A percentile compares a stretch with the other conserved stretches of the same genome.
Conservation (phyloP, 2,329 filamentous ascomycete species). For the Incumbomyces delicatus region DNA sequence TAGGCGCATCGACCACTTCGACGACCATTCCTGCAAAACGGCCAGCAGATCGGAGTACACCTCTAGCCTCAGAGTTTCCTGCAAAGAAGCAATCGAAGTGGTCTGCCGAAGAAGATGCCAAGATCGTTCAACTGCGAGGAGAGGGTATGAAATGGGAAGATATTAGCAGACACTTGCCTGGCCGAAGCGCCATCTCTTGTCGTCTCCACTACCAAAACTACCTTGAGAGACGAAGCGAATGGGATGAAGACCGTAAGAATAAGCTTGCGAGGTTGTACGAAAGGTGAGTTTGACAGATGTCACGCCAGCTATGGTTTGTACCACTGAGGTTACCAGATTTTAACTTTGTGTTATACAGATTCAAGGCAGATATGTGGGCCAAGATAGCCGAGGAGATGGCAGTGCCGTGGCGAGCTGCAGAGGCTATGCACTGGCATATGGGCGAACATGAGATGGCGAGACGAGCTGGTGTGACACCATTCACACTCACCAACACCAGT, state of each 20-base stretch:
- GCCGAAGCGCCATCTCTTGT: constrained; percentile 87
- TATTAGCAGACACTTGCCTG: constrained; percentile 82
- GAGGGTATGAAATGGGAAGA: constrained; percentile 98
- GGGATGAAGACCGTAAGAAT: constrained; percentile 97
- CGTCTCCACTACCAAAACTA: constrained; percentile 96
- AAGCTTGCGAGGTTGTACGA: constrained; percentile 91
- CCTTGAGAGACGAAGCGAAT: constrained; percentile 81
- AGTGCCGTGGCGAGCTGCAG: constrained; percentile 87
- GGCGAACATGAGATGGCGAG: constrained; percentile 90
- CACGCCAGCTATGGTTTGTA: constrained; percentile 12
- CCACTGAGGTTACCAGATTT: neutral
- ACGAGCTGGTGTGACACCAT: constrained; percentile 79
- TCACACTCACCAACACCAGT: constrained; percentile 52
- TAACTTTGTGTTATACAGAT: constrained; percentile 46
- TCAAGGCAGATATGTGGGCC: constrained; percentile 97
- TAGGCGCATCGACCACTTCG: constrained; percentile 3
- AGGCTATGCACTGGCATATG: constrained; percentile 97
- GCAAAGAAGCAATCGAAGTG: constrained; percentile 96
- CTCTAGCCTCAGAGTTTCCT: constrained; percentile 46
- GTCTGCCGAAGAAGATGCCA: constrained; percentile 84
- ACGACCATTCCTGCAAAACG: constrained; percentile 16
- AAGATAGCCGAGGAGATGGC: constrained; percentile 92
- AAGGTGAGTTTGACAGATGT: constrained; percentile 52
- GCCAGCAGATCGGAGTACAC: constrained; percentile 17
- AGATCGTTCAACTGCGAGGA: constrained; percentile 84